Evolutionary conservation across 495 filamentous ascomycete genomes (phyloP), one percentile per base, ranked within the genome.

Genomic region (Aspergillus sclerotioniger): DNA sequence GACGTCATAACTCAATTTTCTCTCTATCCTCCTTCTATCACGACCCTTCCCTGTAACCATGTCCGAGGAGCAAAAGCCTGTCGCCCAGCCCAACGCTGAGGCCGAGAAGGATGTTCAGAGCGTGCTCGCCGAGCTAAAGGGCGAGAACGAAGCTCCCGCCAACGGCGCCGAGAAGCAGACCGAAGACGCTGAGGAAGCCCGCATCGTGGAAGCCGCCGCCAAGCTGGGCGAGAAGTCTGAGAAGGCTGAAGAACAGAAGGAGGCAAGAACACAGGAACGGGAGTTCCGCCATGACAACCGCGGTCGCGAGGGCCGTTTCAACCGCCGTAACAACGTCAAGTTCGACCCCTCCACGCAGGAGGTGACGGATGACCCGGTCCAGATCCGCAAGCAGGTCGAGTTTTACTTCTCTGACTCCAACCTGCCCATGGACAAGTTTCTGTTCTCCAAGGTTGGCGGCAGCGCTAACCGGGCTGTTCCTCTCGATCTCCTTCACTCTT

Each of bases 341-440:
- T 90, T 84, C 58, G 86, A 93, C 64, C 80, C 86, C 21, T 80
- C 80, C 31, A 67, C 73, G 16, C 81, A 83, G 56, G 75, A 84
- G 44, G 83, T 85, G 60, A 86, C 84, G 17, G 82, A 87, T 51
- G 89, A 96, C 66, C 87, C 88, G 3, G 80, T 80, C 29, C 80
- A 87, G 67, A 94, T 96, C 62, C 86, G 90, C 56, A 87, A 87
- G 61, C 90, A 95, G 78, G 92, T 96, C 55, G 93, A 99, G 67
- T 99, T 97, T 70, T 99, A 98, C 76, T 96, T 99, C 73, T 88
- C 89, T 57, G 90, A 96, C 70, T 88, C 87, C 62, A 99, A 99
- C 68, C 83, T 98, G 0, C 87, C 87, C 44, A 82, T 81, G 62
- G 94, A 99, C 74, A 88, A 90, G 67, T 93, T 91, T 76, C 81